Conservation (phyloP, 2,329 filamentous ascomycete species). For the Arthroderma sp. region DNA sequence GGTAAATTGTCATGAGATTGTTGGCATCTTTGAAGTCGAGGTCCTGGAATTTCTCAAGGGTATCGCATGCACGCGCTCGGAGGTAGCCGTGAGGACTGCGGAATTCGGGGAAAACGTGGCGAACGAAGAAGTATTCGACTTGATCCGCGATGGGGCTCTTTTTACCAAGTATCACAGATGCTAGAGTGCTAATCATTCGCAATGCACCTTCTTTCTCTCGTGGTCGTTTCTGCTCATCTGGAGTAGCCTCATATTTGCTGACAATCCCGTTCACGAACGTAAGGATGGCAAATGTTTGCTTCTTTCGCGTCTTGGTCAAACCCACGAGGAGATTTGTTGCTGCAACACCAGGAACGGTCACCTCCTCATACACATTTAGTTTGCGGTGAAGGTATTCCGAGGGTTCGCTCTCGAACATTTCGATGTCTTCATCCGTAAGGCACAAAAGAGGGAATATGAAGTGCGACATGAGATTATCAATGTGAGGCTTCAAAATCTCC, state of each 20-base stretch:
- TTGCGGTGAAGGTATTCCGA: constrained; percentile 96
- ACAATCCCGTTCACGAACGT: constrained; percentile 93
- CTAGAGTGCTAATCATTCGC: constrained; percentile 91
- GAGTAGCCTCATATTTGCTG: constrained; percentile 73
- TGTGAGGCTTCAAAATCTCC: constrained; percentile 82
- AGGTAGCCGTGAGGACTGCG: constrained; percentile 83
- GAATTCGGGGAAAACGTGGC: constrained; percentile 97
- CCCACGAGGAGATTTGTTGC: constrained; percentile 95
- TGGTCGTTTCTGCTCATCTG: constrained; percentile 82
- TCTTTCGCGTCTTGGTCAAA: constrained; percentile 83
- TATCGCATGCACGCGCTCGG: constrained; percentile 88
- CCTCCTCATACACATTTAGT: constrained; percentile 94
- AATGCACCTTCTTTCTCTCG: constrained; percentile 92
- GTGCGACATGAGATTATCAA: constrained; percentile 85
- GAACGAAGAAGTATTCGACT: constrained; percentile 96
- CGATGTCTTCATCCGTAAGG: constrained; percentile 79
- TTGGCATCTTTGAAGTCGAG: constrained; percentile 93
- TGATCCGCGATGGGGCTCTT: constrained; percentile 97
- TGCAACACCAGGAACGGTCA: constrained; percentile 85
- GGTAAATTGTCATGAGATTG: constrained; percentile 92
- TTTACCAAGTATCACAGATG: constrained; percentile 88
- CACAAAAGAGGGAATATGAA: constrained; percentile 93
- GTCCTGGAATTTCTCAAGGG: constrained; percentile 93
- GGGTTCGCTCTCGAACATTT: constrained; percentile 86
- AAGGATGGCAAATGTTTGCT: constrained; percentile 89